Evolutionary conservation across 2,329 filamentous ascomycete genomes (phyloP), one percentile per base, ranked within the genome.

Genomic region (Plectosphaerella sp.): DNA sequence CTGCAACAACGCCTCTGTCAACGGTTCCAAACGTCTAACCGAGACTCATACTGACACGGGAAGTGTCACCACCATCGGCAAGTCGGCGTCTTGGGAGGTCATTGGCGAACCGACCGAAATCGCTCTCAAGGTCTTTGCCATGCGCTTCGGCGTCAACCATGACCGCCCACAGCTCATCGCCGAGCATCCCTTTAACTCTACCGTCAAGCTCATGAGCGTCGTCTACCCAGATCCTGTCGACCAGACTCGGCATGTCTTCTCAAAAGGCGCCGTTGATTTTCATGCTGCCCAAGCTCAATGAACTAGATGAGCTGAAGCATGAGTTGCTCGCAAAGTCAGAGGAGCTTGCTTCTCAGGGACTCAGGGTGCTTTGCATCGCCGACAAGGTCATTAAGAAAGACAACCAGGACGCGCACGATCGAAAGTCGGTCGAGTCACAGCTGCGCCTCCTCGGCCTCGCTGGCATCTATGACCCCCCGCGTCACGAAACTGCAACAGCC

Each of bases 161-260:
- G 67, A 67, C 16, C 59, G 64, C 20, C 74, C 76, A 51, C 65
- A 68, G 37, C 68, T 85, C 43, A 60, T 87, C 10, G 78, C 82
- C 1, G 87, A 90, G 60, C 85, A 86, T 50, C 86, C 86, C 2
- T 90, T 90, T 61, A 86, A 90, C 64, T 89, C 86, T 0, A 81
- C 82, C 36, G 80, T 86, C 67, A 90, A 90, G 71, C 79, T 85
- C 54, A 90, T 90, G 87, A 86, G 84, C 39, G 86, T 89, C 48
- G 78, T 89, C 24, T 88, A 86, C 43, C 65, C 65, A 6, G 66
- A 60, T 43, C 64, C 63, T 2, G 37, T 52, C 10, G 62, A 65
- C 12, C 62, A 65, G 11, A 45, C 52, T 5, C 62, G 64, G 45
- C 67, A 71, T 11, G 74, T 82, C n/a, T 83, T 79, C 56, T 77